Evolutionary conservation across 1,284 basidiomycete species (phyloP), one percentile per base, ranked within the genome.

Genomic region (Ustilago nuda): DNA sequence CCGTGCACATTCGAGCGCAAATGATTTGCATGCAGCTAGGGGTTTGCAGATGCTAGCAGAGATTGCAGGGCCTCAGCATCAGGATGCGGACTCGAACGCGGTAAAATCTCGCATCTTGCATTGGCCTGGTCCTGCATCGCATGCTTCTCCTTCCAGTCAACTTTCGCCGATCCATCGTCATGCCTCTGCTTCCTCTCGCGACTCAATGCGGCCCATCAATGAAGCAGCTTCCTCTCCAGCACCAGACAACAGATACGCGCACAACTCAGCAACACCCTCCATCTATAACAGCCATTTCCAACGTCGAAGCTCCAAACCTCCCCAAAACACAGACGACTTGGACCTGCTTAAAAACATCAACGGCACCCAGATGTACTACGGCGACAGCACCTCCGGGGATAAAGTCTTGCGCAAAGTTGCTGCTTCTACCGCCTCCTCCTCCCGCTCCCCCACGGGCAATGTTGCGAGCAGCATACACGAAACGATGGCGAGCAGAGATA

Each of bases 41-140:
- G 72, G 72, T 4, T 61, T 75, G 5, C 72, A 70, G 58, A 70
- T 75, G 72, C 72, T 75, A n/a, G 67, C 68, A 33, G 72, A 75
- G 58, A 75, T 75, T 35, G 67, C 72, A 8, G 66, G 63, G 2
- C 72, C 72, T 4, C 66, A 65, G 27, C 72, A 74, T 50, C 72
- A 69, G 56, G 72, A 69, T 43, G 72, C 72, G 30, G 52, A 62
- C 32, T 63, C 66, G 17, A 69, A 74, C 13, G 66, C 66, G 2
- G 58, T 43, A 58, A 69, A 69, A 30, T 65, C 66, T 4, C 53
- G 72, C 35, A 74, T 74, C 39, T 48, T 74, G 1, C 61, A 69
- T 19, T 74, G 72, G 72, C 54, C 66, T 0, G 53, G 54, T 4
- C 61, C 65, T 6, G 54, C 23, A 7, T 73, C 70, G 0, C 63